A percentile compares a stretch with the other conserved stretches of the same genome.
Conservation (phyloP, 495 filamentous ascomycete genomes). For the Pseudoneurospora amorphoporcata region DNA sequence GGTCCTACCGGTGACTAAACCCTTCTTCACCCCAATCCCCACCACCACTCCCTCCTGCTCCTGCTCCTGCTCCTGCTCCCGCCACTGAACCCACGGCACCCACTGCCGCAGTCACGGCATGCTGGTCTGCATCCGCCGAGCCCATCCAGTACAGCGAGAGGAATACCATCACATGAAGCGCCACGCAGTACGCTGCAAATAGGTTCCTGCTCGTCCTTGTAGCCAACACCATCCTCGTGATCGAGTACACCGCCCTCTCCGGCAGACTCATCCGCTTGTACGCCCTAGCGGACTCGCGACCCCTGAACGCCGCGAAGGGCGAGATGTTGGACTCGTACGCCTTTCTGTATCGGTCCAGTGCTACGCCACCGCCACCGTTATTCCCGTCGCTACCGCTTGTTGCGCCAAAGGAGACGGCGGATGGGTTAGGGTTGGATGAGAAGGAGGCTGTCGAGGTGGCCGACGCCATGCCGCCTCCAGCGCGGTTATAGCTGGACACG, state of each 20-base stretch:
- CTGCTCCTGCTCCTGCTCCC: constrained; percentile 6
- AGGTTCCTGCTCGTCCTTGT: constrained; percentile 84
- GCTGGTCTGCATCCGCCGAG: constrained; percentile 33
- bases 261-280: constrained; percentile 90
- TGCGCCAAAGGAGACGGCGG: constrained; percentile 47
- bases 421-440: constrained; percentile 61
- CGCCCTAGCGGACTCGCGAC: constrained; percentile 83
- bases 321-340: constrained; percentile 93
- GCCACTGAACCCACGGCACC: constrained; percentile 13
- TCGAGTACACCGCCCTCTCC: constrained; percentile 80
- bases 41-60: constrained; percentile 7
- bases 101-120: constrained; percentile 14
- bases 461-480: constrained; percentile 48
- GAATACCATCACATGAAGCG: constrained; percentile 79
- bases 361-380: constrained; percentile 35
- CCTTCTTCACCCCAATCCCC: constrained; percentile 29
- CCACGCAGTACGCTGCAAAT: constrained; percentile 90
- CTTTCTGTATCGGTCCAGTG: constrained; percentile 78
- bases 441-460: constrained; percentile 62
- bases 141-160: constrained; percentile 78
- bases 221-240: constrained; percentile 83
- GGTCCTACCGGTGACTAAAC: constrained; percentile 23
- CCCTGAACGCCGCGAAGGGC: constrained; percentile 89
- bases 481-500: constrained; percentile 79
- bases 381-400: constrained; percentile 15